Evolutionary conservation across 352 stramenopile species (phyloP).

Genomic region (Phytophthora sansomeana): DNA sequence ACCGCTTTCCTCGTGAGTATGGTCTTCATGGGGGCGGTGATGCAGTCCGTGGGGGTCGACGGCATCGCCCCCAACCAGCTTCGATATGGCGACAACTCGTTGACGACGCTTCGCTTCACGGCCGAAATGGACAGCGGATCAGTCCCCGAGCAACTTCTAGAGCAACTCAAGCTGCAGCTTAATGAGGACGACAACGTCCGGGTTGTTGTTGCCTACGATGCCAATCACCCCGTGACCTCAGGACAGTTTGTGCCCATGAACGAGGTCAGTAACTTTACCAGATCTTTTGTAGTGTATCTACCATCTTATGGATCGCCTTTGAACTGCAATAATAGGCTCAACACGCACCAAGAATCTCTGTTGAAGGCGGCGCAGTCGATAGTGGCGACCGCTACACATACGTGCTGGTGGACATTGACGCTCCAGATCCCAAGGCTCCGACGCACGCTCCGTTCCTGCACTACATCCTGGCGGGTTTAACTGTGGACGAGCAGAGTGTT

Average conservation of each 20-base stretch:
- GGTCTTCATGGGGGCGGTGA: slow-evolving; percentile 42
- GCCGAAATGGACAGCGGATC: slow-evolving; percentile 1
- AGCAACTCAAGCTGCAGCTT: slow-evolving; percentile 24
- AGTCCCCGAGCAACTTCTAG: slow-evolving; percentile 15
- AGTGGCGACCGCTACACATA: slow-evolving; percentile 56
- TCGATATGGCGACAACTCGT: slow-evolving; percentile 4
- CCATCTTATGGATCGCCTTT: slow-evolving; percentile 11
- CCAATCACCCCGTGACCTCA: slow-evolving; percentile 16
- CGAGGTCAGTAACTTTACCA: slow-evolving; percentile 31
- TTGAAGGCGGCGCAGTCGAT: slow-evolving; percentile 16
- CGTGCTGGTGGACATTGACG: slow-evolving; percentile 78
- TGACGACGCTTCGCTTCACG: slow-evolving; percentile 24
- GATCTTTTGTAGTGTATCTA: slow-evolving; percentile 11
- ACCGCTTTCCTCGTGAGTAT: slow-evolving; percentile 44
- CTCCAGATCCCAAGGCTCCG: slow-evolving; percentile 56
- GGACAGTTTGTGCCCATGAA: slow-evolving; percentile 48
- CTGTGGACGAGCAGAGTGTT: slow-evolving; percentile 5
- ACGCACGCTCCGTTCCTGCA: slow-evolving; percentile 76
- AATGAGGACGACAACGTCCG: slow-evolving; percentile 11
- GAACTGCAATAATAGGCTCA: slow-evolving; percentile 36
- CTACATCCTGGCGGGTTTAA: slow-evolving; percentile 58
- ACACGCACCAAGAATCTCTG: slow-evolving; percentile 38
- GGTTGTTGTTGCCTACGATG: slow-evolving; percentile 42
- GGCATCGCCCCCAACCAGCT: slow-evolving; percentile 15
- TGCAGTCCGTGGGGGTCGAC: slow-evolving; percentile 42